These are phyloP conservation scores for Trifolium fragiferum DNA, from an alignment of 306 rosid genomes.

Conservation along the genomic window DNA sequence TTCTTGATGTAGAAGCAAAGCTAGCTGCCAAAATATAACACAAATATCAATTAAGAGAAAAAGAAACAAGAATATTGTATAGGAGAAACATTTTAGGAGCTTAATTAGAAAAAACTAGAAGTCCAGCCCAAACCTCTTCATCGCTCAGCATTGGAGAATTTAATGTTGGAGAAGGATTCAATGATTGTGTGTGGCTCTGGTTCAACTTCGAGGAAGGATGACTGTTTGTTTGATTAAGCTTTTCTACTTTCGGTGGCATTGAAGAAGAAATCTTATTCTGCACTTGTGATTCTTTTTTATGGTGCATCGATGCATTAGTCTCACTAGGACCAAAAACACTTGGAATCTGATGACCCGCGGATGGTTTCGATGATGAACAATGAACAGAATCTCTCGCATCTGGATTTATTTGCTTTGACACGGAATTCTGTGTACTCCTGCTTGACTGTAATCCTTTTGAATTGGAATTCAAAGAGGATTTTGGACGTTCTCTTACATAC, in stretches of 20 bases:
- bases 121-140: slow-evolving; percentile 75
- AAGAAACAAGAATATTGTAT: slow-evolving; percentile 4
- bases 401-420: slow-evolving; percentile 58
- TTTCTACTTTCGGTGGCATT: slow-evolving; percentile 71
- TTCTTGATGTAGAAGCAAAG: slow-evolving; percentile 92
- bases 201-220: slow-evolving; percentile 67
- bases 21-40: slow-evolving; percentile 60
- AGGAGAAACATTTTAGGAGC: slow-evolving; percentile 19
- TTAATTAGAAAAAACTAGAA: slow-evolving; percentile 29
- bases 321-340: slow-evolving; percentile 56
- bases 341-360: slow-evolving; percentile 50
- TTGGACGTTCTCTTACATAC: slow-evolving; percentile 67
- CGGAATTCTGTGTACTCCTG: slow-evolving; percentile 66
- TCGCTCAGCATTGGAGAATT: slow-evolving; percentile 81
- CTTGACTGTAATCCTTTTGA: slow-evolving; percentile 57
- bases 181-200: slow-evolving; percentile 63
- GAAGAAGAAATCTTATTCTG: slow-evolving; percentile 69
- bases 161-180: slow-evolving; percentile 63
- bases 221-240: slow-evolving; percentile 61
- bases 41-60: slow-evolving; percentile 16
- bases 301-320: slow-evolving; percentile 53
- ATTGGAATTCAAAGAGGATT: slow-evolving; percentile 55
- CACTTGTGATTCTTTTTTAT: slow-evolving; percentile 60
- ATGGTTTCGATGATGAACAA: slow-evolving; percentile 57
- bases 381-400: slow-evolving; percentile 63